Base-by-base conservation (phyloP, 192 early-diverging fungal species). In the Mortierella claussenii region DNA sequence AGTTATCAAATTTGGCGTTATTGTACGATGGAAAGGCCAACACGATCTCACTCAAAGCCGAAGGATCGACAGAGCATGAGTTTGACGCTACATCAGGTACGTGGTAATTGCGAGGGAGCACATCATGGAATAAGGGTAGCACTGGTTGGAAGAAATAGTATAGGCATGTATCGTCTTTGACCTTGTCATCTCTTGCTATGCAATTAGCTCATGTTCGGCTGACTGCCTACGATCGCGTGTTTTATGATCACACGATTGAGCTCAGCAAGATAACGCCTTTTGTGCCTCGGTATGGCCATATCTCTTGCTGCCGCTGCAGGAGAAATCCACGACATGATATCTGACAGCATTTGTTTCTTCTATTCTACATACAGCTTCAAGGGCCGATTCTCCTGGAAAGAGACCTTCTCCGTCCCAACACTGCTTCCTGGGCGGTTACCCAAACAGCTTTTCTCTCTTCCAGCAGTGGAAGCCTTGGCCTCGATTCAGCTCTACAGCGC, bases 401-500 rank as follows among this genome's bases (percentile, higher is more conserved):
- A 76, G 45, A 61, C 64, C 4, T 66, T 76, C 24, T 49, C 58
- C 4, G 71, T 60, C 10, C 64, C 71, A 24, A 15, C 13, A 3
- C 24, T 66, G 43, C 52, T 76, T 3, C 64, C 71, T 30, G 21
- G 44, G 2, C 64, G 53, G 27, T 51, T 76, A 4, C 71, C 71
- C 0, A 54, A 61, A 32, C 71, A 76, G 48, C 58, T 76, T 13
- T 76, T 76, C 26, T 66, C 58, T 0, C 36, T 76, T 20, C 64
- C 71, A 12, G 71, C 71, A 3, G 51, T 76, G 9, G 71, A 76
- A 43, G 71, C 71, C 3, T 45, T 76, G 1, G 71, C 57, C 0
- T 60, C 51, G 1, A 67, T 76, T 11, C 57, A 76, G 43, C 56
- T 76, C 23, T 66, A 60, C 23, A 51, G 66, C 43, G 23, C 71